A percentile compares a stretch with the other conserved stretches of the same genome.
Evolutionary conservation across 176 grass and related monocot genomes (phyloP).

Genomic region (Bonia amplexicaulis): DNA sequence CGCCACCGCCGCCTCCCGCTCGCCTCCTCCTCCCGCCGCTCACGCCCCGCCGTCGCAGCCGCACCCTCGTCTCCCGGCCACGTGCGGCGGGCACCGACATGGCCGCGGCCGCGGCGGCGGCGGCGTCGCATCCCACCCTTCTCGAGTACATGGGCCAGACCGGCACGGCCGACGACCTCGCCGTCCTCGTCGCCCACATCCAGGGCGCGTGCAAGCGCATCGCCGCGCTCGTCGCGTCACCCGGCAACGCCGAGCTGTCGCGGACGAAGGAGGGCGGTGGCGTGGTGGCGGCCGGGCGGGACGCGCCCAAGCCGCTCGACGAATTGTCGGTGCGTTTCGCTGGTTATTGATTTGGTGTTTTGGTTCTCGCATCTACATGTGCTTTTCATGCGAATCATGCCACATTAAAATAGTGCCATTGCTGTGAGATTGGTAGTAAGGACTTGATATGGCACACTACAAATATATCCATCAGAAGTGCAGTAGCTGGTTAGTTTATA

Average conservation of each 20-base stretch:
- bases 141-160: conserved; percentile 54
- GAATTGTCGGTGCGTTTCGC: conserved; percentile 50
- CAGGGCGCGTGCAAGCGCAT: conserved; percentile 92
- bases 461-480: not conserved
- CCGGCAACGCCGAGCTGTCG: conserved; percentile 47
- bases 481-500: not conserved
- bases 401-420: not conserved
- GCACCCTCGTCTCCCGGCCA: not conserved
- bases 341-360: not conserved
- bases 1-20: not conserved
- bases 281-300: conserved; percentile 32
- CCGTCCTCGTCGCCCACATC: conserved; percentile 64
- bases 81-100: conserved; percentile 17
- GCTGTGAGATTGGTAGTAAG: not conserved
- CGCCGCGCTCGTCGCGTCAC: conserved; percentile 64
- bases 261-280: not conserved
- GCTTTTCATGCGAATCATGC: not conserved
- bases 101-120: not conserved
- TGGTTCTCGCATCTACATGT: not conserved
- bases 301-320: conserved; percentile 82
- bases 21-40: not conserved
- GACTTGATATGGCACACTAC: not conserved
- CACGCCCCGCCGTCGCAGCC: not conserved
- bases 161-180: conserved; percentile 46
- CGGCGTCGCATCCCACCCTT: conserved; percentile 34